Evolutionary conservation across 148 eudicot species (phyloP).

Genomic region (Amaranthus hypochondriacus): DNA sequence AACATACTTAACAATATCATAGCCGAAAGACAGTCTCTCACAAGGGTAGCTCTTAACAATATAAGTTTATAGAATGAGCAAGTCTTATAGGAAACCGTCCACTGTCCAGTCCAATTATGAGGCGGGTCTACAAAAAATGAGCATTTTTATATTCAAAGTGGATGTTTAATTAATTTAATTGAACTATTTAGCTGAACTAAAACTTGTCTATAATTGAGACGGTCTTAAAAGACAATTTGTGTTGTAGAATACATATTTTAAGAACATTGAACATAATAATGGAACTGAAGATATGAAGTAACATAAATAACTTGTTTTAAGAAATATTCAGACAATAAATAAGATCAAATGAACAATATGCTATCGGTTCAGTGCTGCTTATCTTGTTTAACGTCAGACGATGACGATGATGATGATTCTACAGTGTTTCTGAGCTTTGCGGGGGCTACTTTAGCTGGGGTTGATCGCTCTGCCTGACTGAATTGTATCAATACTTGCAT

Average conservation of each 20-base stretch:
- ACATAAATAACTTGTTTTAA: conserved; percentile 1
- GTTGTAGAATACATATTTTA: conserved; percentile 7
- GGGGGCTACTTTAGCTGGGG: conserved; percentile 61
- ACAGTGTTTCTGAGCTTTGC: conserved; percentile 33
- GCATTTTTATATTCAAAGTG: too few species aligned
- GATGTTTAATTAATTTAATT: too few species aligned
- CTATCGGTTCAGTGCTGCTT: conserved; percentile 24
- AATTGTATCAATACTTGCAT: conserved; percentile 83
- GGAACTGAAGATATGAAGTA: conserved; percentile 14
- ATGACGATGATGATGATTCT: conserved; percentile 7
- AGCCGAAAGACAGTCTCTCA: too few species aligned
- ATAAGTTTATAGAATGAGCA: too few species aligned
- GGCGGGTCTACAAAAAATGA: too few species aligned
- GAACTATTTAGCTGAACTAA: too few species aligned
- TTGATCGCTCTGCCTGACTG: conserved; percentile 81
- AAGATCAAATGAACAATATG: conserved; percentile 8
- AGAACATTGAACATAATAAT: not conserved
- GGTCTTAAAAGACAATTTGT: not conserved
- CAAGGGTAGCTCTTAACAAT: too few species aligned
- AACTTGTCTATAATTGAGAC: too few species aligned
- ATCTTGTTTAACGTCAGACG: conserved; percentile 23
- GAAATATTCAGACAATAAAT: conserved; percentile 9
- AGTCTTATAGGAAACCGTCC: too few species aligned
- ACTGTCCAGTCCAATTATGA: too few species aligned
- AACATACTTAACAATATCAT: too few species aligned